Percentiles rank a stretch among this genome's conserved stretches.
phyloP scores from a whole-genome alignment of 2,329 filamentous ascomycete species.

The Phyllosticta citriasiana region DNA sequence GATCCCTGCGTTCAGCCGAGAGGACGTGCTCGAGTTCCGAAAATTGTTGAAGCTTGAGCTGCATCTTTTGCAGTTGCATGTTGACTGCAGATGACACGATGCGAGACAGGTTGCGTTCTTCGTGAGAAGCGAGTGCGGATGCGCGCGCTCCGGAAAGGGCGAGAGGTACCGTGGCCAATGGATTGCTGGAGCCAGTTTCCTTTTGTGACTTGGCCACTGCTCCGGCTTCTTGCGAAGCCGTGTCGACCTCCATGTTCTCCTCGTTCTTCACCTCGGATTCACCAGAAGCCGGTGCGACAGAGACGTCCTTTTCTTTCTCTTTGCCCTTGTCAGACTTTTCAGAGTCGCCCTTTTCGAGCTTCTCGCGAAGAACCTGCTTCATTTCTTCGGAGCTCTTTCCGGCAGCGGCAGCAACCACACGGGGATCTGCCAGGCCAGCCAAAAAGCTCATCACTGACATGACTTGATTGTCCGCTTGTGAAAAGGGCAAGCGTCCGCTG shows the following conservation, averaged over 20 bases:
- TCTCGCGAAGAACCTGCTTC: constrained; percentile 66
- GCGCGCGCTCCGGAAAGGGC: constrained; percentile 78
- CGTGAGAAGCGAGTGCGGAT: constrained; percentile 82
- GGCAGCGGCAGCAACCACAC: constrained; percentile 81
- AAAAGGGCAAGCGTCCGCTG: constrained; percentile 77
- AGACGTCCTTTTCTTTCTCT: constrained; percentile 39
- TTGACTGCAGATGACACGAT: constrained; percentile 89
- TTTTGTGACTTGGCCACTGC: constrained; percentile 4
- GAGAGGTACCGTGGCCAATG: constrained; percentile 67
- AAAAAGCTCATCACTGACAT: constrained; percentile 94
- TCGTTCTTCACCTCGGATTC: constrained; percentile 44
- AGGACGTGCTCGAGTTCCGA: constrained; percentile 90
- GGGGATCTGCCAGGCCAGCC: constrained; percentile 80
- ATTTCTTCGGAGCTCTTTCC: constrained; percentile 81
- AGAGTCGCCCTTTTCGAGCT: constrained; percentile 54
- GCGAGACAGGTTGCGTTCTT: constrained; percentile 92
- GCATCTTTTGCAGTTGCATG: constrained; percentile 86
- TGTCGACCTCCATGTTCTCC: constrained; percentile 51
- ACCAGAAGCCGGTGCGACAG: constrained; percentile 42
- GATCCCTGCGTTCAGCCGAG: constrained; percentile 81
- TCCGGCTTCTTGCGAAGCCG: constrained; percentile 37
- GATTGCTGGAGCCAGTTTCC: constrained; percentile 15
- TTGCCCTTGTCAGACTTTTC: constrained; percentile 41
- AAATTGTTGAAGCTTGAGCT: constrained; percentile 93
- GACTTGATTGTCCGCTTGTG: constrained; percentile 87